Conservation (phyloP, 164 flowering plant genomes). For the Stephania japonica region DNA sequence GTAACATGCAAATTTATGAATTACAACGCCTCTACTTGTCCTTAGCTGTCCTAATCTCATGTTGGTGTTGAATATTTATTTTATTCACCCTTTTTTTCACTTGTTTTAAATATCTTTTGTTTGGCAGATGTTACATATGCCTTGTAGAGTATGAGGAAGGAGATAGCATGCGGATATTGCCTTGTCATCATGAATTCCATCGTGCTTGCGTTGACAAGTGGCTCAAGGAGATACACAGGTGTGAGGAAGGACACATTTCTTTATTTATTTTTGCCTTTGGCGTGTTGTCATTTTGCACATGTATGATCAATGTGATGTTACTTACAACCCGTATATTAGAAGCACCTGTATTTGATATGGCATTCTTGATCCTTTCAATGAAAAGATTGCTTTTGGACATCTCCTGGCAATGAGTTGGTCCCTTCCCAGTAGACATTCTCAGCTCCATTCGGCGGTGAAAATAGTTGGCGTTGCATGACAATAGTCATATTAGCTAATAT, state of each 20-base stretch:
- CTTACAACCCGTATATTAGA: neutral
- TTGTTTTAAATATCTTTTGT: slow-evolving; percentile 8
- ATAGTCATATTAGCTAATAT: no score
- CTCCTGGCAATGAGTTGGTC: no score
- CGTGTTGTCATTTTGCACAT: neutral
- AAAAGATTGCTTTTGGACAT: neutral
- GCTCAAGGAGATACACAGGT: slow-evolving; percentile 98
- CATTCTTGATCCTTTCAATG: neutral
- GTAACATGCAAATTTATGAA: no score
- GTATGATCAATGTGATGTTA: neutral
- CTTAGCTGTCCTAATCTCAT: neutral
- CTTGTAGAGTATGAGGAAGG: slow-evolving; percentile 95
- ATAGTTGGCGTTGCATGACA: no score
- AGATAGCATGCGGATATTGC: slow-evolving; percentile 66
- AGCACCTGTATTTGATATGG: neutral
- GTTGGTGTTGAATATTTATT: slow-evolving; percentile 1
- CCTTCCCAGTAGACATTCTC: no score
- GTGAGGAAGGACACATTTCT: slow-evolving; percentile 3
- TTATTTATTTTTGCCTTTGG: neutral
- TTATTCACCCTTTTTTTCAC: neutral
- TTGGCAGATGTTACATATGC: slow-evolving; percentile 82
- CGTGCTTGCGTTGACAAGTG: slow-evolving; percentile 78
- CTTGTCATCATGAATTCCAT: slow-evolving; percentile 91
- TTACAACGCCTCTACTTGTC: no score
- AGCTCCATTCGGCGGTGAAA: no score